These are phyloP conservation scores for Ambrosia trifida DNA, from an alignment of 129 eudicot genomes.

Conservation along the genomic window DNA sequence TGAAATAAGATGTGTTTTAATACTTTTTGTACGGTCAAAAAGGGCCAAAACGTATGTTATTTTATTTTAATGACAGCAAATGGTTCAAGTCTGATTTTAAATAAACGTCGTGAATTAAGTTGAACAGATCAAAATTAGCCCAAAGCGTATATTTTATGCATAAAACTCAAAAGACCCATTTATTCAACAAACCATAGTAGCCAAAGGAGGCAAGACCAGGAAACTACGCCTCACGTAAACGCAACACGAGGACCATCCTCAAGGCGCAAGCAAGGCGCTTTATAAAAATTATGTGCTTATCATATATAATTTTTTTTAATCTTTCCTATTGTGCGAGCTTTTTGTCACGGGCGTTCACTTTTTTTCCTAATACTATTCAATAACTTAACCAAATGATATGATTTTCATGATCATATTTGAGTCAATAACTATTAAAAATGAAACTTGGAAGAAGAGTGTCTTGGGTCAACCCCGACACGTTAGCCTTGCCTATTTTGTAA, in stretches of 20 bases:
- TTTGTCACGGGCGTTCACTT: too few species aligned
- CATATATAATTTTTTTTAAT: too few species aligned
- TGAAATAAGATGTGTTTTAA: slow-evolving; percentile 25
- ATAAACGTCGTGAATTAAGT: not conserved
- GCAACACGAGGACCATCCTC: too few species aligned
- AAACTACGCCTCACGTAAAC: too few species aligned
- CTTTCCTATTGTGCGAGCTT: too few species aligned
- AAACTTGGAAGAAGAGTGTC: not conserved
- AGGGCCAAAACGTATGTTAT: not conserved
- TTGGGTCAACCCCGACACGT: not conserved
- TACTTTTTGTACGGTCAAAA: not conserved
- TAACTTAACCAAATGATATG: too few species aligned
- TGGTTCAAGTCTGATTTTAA: not conserved
- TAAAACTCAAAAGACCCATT: not conserved
- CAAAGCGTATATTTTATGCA: not conserved
- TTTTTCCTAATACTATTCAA: too few species aligned
- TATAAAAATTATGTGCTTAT: too few species aligned
- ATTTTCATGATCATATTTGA: not conserved
- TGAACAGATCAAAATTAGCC: not conserved
- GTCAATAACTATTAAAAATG: not conserved
- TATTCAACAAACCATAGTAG: not conserved
- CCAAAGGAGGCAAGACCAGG: not conserved
- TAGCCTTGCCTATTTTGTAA: not conserved
- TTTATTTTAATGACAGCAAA: not conserved
- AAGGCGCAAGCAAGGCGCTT: too few species aligned